Evolutionary conservation across 2,329 filamentous ascomycete species (phyloP).

Genomic region (Fusarium nisikadoi): DNA sequence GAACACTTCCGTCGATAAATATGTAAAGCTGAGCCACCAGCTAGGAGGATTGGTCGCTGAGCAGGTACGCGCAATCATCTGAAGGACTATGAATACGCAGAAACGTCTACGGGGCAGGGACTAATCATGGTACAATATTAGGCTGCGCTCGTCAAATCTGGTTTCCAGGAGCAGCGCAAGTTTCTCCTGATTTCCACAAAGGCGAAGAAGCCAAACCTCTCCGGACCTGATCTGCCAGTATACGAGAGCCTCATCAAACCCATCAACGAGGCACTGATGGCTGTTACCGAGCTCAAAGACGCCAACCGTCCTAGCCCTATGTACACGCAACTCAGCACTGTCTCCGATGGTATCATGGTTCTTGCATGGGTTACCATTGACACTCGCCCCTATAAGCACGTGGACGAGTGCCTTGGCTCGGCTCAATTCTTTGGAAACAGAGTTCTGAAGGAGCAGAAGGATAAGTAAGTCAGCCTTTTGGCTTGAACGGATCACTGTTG

Average conservation of each 20-base stretch:
- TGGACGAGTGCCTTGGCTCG: constrained; percentile 83
- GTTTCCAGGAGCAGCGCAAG: constrained; percentile 86
- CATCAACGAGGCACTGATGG: constrained; percentile 83
- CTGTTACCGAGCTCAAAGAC: constrained; percentile 84
- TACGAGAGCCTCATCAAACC: constrained; percentile 86
- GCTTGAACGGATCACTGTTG: not conserved
- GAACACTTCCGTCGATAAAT: constrained; percentile 77
- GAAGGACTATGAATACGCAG: not conserved
- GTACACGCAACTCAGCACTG: constrained; percentile 85
- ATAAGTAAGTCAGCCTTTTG: constrained; percentile 55
- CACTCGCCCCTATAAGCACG: constrained; percentile 83
- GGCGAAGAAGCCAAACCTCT: constrained; percentile 87
- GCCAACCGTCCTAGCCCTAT: constrained; percentile 78
- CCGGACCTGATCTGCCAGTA: constrained; percentile 66
- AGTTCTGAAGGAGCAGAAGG: constrained; percentile 90
- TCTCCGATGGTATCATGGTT: constrained; percentile 89
- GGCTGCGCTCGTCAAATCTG: constrained; percentile 65
- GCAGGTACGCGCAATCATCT: constrained; percentile 67
- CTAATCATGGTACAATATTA: constrained; percentile 34
- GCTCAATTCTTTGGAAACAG: constrained; percentile 96
- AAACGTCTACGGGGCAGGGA: not conserved
- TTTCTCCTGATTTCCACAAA: constrained; percentile 90
- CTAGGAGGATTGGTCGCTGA: constrained; percentile 82
- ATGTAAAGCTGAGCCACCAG: constrained; percentile 79
- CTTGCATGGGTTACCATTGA: constrained; percentile 92